A percentile compares a stretch with the other conserved stretches of the same genome.
Conservation (phyloP, 148 eudicot species). For the Silene latifolia region DNA sequence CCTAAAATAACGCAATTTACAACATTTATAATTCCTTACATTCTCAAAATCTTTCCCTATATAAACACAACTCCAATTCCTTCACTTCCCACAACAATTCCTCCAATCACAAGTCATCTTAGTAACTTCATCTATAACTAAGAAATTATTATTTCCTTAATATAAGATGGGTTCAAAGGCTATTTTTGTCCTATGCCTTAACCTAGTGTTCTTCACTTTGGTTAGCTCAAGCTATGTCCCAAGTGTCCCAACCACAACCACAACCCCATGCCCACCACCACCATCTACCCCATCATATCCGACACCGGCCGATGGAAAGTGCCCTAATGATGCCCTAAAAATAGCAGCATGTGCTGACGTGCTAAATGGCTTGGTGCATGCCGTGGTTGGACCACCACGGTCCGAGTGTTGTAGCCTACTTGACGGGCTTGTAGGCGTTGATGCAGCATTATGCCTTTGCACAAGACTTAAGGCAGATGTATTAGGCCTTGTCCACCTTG, state of each 20-base stretch:
- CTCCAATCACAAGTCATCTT: not conserved
- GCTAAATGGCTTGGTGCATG: constrained; percentile 31
- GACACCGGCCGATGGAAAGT: constrained; percentile 13
- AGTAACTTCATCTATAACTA: too few relatives aligned
- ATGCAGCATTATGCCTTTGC: constrained; percentile 73
- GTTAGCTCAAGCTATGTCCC: constrained; percentile 12
- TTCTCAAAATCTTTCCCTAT: constrained; percentile 9
- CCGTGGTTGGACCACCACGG: constrained; percentile 40
- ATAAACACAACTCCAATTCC: not conserved
- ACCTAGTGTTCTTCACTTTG: constrained; percentile 15
- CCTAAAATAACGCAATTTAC: not conserved
- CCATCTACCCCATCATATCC: not conserved
- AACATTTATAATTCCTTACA: not conserved
- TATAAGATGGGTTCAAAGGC: constrained; percentile 9
- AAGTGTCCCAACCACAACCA: not conserved
- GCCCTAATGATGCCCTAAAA: constrained; percentile 56
- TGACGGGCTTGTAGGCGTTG: constrained; percentile 48
- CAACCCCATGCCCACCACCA: constrained; percentile 4
- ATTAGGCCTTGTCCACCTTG: constrained; percentile 43
- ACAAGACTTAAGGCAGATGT: constrained; percentile 52
- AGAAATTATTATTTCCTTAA: too few relatives aligned
- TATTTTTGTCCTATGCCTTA: not conserved
- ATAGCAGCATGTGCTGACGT: constrained; percentile 43
- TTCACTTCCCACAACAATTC: not conserved
- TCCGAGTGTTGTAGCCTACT: constrained; percentile 56